Conservation (phyloP, 2,329 filamentous ascomycete species). For the Aspergillus pseudotamarii region DNA sequence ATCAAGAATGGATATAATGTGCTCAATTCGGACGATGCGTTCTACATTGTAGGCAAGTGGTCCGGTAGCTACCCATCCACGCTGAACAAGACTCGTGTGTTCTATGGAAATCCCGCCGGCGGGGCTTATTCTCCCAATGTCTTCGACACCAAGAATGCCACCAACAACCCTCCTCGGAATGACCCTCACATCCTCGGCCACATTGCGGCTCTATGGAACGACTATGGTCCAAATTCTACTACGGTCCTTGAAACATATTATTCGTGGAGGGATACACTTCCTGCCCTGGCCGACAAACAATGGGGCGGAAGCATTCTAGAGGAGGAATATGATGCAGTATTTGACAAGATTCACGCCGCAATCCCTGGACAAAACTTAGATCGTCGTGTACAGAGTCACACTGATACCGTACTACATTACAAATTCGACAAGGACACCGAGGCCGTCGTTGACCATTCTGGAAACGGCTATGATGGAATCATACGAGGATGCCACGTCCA, state of each 20-base stretch:
- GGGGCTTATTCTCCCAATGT: constrained; percentile 50
- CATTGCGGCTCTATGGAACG: constrained; percentile 55
- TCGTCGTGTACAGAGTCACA: background rate
- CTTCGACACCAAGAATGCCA: constrained; percentile 51
- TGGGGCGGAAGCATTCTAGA: constrained; percentile 54
- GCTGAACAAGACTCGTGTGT: constrained; percentile 46
- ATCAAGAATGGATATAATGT: constrained; percentile 54
- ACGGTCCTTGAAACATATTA: constrained; percentile 55
- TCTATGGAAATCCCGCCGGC: constrained; percentile 46
- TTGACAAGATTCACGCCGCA: constrained; percentile 42
- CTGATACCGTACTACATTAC: constrained; percentile 2
- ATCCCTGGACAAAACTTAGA: constrained; percentile 50
- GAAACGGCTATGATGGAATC: background rate
- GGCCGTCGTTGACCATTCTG: background rate
- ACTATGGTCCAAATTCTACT: constrained; percentile 53
- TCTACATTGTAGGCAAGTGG: constrained; percentile 55
- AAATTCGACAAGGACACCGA: background rate
- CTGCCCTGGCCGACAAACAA: constrained; percentile 56
- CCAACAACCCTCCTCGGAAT: constrained; percentile 49
- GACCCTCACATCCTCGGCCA: constrained; percentile 49
- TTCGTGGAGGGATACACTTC: constrained; percentile 46
- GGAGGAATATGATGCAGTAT: constrained; percentile 44
- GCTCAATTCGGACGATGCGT: constrained; percentile 56
- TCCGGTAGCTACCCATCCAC: constrained; percentile 46
- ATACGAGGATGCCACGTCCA: constrained; percentile 6